Evolutionary conservation across 331 rosid species (phyloP).

Genomic region (Acacia pycnantha): DNA sequence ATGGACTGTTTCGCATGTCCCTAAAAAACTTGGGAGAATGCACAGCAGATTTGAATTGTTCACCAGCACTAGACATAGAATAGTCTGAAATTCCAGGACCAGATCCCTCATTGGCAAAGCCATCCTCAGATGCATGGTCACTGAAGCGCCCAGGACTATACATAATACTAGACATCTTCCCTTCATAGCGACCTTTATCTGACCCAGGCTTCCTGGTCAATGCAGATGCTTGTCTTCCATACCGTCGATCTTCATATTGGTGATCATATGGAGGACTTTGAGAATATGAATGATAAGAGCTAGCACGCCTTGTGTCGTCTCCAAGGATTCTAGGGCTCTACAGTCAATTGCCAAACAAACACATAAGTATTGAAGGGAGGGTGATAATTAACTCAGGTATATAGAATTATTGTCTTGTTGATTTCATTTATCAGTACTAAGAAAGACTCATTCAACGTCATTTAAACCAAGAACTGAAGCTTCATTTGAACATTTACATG

Average conservation of each 20-base stretch:
- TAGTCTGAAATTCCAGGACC: constrained; percentile 73
- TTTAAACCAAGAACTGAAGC: constrained; percentile 2
- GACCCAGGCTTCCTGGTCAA: constrained; percentile 90
- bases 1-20: constrained; percentile 58
- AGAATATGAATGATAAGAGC: constrained; percentile 95
- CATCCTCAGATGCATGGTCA: constrained; percentile 62
- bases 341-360: constrained; percentile 23
- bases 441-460: constrained; percentile 1
- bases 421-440: neutral
- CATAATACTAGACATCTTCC: constrained; percentile 64
- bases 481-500: constrained; percentile 7
- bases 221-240: constrained; percentile 71
- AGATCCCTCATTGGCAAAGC: constrained; percentile 78
- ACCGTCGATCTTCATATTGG: constrained; percentile 89
- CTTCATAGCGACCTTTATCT: constrained; percentile 74
- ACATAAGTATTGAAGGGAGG: constrained; percentile 32
- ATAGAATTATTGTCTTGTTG: constrained; percentile 12
- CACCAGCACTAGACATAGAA: constrained; percentile 71
- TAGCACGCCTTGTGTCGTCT: constrained; percentile 81
- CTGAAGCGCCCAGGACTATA: constrained; percentile 75
- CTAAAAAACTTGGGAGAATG: constrained; percentile 66
- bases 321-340: constrained; percentile 60
- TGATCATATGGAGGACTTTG: constrained; percentile 97
- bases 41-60: constrained; percentile 60
- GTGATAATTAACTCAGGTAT: constrained; percentile 1